Conservation (phyloP, 106 monocot genomes). For the Posidonia australis region DNA sequence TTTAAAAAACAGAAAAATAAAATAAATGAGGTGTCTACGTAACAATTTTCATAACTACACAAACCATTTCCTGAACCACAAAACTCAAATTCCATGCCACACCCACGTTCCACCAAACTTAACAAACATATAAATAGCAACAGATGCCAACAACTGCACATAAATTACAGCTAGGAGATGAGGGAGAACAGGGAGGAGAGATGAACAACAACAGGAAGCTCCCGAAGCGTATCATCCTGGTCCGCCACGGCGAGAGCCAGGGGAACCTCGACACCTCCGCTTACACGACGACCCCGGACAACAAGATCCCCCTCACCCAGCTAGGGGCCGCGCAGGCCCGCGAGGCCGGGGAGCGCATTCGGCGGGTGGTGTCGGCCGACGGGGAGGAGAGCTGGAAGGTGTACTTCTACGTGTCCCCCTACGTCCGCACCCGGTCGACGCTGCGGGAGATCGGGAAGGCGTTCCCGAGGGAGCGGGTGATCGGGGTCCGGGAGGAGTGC, state of each 20-base stretch:
- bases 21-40: too few relatives aligned
- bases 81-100: too few relatives aligned
- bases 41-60: too few relatives aligned
- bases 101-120: too few relatives aligned
- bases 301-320: slow-evolving; percentile 63
- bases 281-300: slow-evolving; percentile 81
- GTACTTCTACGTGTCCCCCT: slow-evolving; percentile 78
- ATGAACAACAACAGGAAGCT: neutral
- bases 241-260: slow-evolving; percentile 89
- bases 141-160: too few relatives aligned
- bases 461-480: slow-evolving; percentile 39
- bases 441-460: slow-evolving; percentile 64
- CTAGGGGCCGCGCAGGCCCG: slow-evolving; percentile 59
- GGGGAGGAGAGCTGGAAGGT: slow-evolving; percentile 41
- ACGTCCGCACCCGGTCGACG: slow-evolving; percentile 65
- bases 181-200: neutral
- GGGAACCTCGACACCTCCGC: slow-evolving; percentile 77
- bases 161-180: neutral
- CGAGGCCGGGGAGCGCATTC: slow-evolving; percentile 35
- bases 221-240: slow-evolving; percentile 77
- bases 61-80: too few relatives aligned
- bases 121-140: too few relatives aligned
- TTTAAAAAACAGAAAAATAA: too few relatives aligned
- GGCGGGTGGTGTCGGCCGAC: slow-evolving; percentile 6
- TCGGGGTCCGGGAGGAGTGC: slow-evolving; percentile 88